Evolutionary conservation across 768 basidiomycete species (phyloP).

Genomic region (Rhodotorula paludigena): DNA sequence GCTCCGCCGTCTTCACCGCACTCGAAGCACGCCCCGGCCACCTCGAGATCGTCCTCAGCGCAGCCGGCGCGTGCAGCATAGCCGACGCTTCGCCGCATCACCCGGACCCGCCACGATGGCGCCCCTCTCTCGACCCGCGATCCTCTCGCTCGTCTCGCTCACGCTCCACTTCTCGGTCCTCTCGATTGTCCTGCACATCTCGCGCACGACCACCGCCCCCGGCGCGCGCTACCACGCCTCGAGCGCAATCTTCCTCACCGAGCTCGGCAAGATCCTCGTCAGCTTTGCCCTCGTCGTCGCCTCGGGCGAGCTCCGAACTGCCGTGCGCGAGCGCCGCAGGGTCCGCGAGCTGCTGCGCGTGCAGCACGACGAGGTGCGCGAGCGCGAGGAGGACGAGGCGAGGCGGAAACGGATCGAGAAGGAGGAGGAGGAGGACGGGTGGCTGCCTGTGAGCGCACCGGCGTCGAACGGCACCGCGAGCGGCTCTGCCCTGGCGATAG

Average conservation of each 20-base stretch:
- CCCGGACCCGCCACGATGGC: neutral
- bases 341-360: neutral
- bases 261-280: slow-evolving; percentile 81
- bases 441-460: too few relatives aligned
- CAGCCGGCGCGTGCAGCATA: too few relatives aligned
- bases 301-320: slow-evolving; percentile 15
- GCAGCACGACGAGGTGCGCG: neutral
- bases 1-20: too few relatives aligned
- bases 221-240: slow-evolving; percentile 66
- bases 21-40: too few relatives aligned
- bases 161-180: slow-evolving; percentile 88
- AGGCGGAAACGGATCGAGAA: neutral
- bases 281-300: slow-evolving; percentile 64
- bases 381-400: neutral
- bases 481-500: too few relatives aligned
- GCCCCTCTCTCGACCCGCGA: neutral
- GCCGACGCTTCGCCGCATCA: too few relatives aligned
- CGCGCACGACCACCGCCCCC: slow-evolving; percentile 59
- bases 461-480: too few relatives aligned
- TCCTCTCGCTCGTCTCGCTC: slow-evolving; percentile 43
- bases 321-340: neutral
- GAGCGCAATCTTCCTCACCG: slow-evolving; percentile 84
- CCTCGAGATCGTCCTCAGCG: too few relatives aligned
- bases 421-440: slow-evolving; percentile 6
- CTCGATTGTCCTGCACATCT: slow-evolving; percentile 91